Conservation (phyloP, 2,329 filamentous ascomycete species). For the Keithomyces neogunnii region DNA sequence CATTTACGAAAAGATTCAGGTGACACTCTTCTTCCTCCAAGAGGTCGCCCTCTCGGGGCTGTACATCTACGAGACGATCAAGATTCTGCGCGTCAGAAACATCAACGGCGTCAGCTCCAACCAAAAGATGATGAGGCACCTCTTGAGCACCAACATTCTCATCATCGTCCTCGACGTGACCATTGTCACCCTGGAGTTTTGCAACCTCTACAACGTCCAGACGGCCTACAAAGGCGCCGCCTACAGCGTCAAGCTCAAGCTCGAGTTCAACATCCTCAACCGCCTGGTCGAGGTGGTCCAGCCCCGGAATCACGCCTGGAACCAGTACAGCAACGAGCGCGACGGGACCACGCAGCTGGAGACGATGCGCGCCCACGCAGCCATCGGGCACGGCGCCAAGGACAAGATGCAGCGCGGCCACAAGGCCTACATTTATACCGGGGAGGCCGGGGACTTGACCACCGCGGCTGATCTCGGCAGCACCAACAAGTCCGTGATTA, state of each 20-base stretch:
- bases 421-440: no score
- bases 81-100: constrained; percentile 4
- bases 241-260: constrained; percentile 31
- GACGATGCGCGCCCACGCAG: no score
- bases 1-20: constrained; percentile 42
- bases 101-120: neutral
- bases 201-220: constrained; percentile 26
- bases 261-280: constrained; percentile 32
- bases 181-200: constrained; percentile 28
- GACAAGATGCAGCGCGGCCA: no score
- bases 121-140: constrained; percentile 20
- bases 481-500: no score
- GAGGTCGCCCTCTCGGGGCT: constrained; percentile 41
- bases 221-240: constrained; percentile 28
- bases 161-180: constrained; percentile 37
- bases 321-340: no score
- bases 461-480: no score
- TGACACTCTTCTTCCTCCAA: constrained; percentile 44
- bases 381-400: no score
- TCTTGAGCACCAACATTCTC: constrained; percentile 36
- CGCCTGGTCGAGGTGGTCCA: constrained; percentile 20
- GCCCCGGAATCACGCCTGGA: no score
- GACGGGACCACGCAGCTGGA: no score
- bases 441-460: no score
- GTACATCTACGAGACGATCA: constrained; percentile 30